Evolutionary conservation across 371 early-diverging fungal species (phyloP).

Genomic region (Entomophthora muscae): DNA sequence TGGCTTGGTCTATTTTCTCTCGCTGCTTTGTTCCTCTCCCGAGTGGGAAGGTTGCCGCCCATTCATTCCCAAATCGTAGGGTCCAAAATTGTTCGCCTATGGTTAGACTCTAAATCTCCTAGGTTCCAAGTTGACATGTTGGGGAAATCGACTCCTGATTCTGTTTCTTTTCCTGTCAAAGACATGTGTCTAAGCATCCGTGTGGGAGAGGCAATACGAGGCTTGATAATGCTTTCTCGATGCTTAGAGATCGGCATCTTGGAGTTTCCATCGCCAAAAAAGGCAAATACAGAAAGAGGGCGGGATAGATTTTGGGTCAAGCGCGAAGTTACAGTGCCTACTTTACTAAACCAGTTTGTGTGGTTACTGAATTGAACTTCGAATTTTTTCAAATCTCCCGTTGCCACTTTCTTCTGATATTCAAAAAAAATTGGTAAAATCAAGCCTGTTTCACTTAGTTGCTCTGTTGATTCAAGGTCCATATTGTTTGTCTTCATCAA

Average conservation of each 20-base stretch:
- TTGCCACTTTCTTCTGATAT: neutral
- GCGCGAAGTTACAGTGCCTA: slow-evolving; percentile 6
- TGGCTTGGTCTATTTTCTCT: neutral
- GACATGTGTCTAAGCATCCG: slow-evolving; percentile 7
- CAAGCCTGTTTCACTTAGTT: neutral
- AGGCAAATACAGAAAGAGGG: slow-evolving; percentile 9
- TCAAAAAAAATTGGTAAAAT: neutral
- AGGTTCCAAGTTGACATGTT: slow-evolving; percentile 4
- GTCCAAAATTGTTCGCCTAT: neutral
- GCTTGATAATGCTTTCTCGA: neutral
- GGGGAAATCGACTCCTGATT: slow-evolving; percentile 4
- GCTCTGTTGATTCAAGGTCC: neutral
- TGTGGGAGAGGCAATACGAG: neutral
- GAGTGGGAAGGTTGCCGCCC: neutral
- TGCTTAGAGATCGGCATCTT: neutral
- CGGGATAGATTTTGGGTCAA: slow-evolving; percentile 6
- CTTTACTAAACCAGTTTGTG: slow-evolving; percentile 3
- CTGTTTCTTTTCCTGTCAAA: neutral
- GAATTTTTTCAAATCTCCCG: neutral
- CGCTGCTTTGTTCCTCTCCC: neutral
- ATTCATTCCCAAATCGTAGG: neutral
- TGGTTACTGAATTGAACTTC: neutral
- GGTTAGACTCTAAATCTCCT: neutral
- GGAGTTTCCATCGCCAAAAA: slow-evolving; percentile 10
- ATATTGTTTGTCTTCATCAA: neutral